Conservation (phyloP, 2,329 filamentous ascomycete species). For the Pezicula carpinea region DNA sequence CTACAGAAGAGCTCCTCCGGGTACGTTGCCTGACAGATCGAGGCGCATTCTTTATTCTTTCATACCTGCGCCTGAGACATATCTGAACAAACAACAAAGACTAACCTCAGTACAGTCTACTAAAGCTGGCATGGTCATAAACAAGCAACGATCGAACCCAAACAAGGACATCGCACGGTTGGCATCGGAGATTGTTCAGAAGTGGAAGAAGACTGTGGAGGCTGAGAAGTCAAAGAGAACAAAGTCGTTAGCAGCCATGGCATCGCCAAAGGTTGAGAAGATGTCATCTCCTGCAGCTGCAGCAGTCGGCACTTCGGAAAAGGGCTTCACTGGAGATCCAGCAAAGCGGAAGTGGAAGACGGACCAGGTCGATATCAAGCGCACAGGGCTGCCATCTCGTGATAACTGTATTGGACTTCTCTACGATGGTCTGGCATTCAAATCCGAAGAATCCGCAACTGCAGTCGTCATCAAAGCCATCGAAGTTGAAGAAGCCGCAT, state of each 20-base stretch:
- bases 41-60: constrained; percentile 16
- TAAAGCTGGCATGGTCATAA: constrained; percentile 85
- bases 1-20: constrained; percentile 85
- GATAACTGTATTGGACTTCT: constrained; percentile 86
- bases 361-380: constrained; percentile 74
- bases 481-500: constrained; percentile 80
- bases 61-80: constrained; percentile 2
- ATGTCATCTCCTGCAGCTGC: constrained; percentile 31
- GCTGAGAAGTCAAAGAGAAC: constrained; percentile 46
- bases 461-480: constrained; percentile 70
- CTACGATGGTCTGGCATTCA: constrained; percentile 80
- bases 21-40: constrained; percentile 41
- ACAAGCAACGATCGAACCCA: constrained; percentile 70
- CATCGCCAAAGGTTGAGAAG: constrained; percentile 17
- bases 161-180: constrained; percentile 77
- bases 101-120: constrained; percentile 52
- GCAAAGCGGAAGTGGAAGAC: constrained; percentile 77
- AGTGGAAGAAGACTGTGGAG: constrained; percentile 80
- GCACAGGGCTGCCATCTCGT: constrained; percentile 69
- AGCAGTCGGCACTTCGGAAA: constrained; percentile 35
- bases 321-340: constrained; percentile 56
- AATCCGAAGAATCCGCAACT: constrained; percentile 66
- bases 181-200: constrained; percentile 77
- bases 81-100: constrained; percentile 1
- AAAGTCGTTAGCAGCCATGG: constrained; percentile 14